These are phyloP conservation scores for Metschnikowia continentalis DNA, from an alignment of 805 yeast genomes.

Conservation along the genomic window DNA sequence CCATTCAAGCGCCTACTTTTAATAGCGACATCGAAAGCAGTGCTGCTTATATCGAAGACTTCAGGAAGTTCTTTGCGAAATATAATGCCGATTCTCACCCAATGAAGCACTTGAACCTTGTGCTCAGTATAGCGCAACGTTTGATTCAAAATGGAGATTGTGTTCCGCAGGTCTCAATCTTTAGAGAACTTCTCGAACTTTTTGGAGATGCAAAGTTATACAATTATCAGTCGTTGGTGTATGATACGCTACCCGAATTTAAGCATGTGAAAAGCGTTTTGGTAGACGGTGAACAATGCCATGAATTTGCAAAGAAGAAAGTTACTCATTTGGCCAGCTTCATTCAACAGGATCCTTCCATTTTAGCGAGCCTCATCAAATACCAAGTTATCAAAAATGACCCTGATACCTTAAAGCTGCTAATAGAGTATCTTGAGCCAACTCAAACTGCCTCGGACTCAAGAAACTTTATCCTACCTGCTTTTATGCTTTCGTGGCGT, in stretches of 20 bases:
- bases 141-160: slow-evolving; percentile 11
- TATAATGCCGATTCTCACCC: slow-evolving; percentile 12
- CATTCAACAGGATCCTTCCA: slow-evolving; percentile 28
- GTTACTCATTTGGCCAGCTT: slow-evolving; percentile 20
- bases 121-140: slow-evolving; percentile 10
- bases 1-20: slow-evolving; percentile 14
- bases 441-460: slow-evolving; percentile 14
- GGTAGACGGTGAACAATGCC: slow-evolving; percentile 11
- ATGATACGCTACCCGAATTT: slow-evolving; percentile 23
- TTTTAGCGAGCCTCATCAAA: slow-evolving; percentile 24
- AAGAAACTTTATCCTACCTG: slow-evolving; percentile 12
- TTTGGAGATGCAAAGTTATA: slow-evolving; percentile 21
- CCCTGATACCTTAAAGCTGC: slow-evolving; percentile 17
- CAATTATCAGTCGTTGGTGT: slow-evolving; percentile 27
- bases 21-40: slow-evolving; percentile 13
- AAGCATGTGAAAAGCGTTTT: slow-evolving; percentile 20
- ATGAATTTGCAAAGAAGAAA: slow-evolving; percentile 11
- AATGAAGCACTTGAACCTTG: slow-evolving; percentile 10
- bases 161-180: slow-evolving; percentile 25
- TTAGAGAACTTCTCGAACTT: slow-evolving; percentile 23
- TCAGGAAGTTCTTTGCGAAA: slow-evolving; percentile 17
- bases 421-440: slow-evolving; percentile 26
- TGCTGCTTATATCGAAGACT: slow-evolving; percentile 19
- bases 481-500: slow-evolving; percentile 22
- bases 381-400: slow-evolving; percentile 24